Conservation (phyloP, 257 asterid species). For the Buddleja alternifolia region DNA sequence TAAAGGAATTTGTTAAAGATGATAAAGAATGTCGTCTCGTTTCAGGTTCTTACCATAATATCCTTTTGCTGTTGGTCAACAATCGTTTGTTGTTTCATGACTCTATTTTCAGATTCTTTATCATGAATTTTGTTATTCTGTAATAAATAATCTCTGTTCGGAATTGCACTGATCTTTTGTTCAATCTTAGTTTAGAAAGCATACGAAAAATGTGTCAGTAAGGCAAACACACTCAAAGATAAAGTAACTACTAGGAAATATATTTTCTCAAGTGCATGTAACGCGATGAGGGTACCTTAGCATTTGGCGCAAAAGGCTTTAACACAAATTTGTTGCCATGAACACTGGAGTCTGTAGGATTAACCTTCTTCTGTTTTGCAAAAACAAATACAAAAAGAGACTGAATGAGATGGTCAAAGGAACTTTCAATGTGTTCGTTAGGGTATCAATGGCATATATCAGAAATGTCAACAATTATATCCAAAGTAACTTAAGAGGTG, state of each 20-base stretch:
- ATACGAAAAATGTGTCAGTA: slow-evolving; percentile 20
- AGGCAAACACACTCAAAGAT: slow-evolving; percentile 3
- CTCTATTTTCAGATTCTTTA: slow-evolving; percentile 49
- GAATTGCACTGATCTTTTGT: slow-evolving; percentile 35
- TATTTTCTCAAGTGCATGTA: slow-evolving; percentile 6
- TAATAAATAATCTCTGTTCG: slow-evolving; percentile 41
- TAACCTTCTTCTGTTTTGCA: slow-evolving; percentile 57
- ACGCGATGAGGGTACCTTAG: slow-evolving; percentile 47
- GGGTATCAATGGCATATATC: slow-evolving; percentile 7
- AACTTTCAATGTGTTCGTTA: not conserved
- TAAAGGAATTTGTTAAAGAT: slow-evolving; percentile 13
- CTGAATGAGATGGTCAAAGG: slow-evolving; percentile 12
- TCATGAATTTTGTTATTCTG: slow-evolving; percentile 42
- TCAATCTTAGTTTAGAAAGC: slow-evolving; percentile 43
- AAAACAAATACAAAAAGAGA: slow-evolving; percentile 24
- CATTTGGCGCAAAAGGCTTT: slow-evolving; percentile 40
- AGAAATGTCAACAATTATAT: slow-evolving; percentile 7
- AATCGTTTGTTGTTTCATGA: slow-evolving; percentile 57
- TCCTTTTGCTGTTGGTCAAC: slow-evolving; percentile 77
- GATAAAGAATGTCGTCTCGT: slow-evolving; percentile 2
- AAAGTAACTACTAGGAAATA: not conserved
- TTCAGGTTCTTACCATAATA: slow-evolving; percentile 54
- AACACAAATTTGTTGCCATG: slow-evolving; percentile 39
- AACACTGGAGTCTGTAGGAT: slow-evolving; percentile 40
- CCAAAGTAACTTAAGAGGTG: slow-evolving; percentile 10